Evolutionary conservation across 192 early-diverging fungal species (phyloP), one percentile per base, ranked within the genome.

Genomic region (Umbelopsis sp.): DNA sequence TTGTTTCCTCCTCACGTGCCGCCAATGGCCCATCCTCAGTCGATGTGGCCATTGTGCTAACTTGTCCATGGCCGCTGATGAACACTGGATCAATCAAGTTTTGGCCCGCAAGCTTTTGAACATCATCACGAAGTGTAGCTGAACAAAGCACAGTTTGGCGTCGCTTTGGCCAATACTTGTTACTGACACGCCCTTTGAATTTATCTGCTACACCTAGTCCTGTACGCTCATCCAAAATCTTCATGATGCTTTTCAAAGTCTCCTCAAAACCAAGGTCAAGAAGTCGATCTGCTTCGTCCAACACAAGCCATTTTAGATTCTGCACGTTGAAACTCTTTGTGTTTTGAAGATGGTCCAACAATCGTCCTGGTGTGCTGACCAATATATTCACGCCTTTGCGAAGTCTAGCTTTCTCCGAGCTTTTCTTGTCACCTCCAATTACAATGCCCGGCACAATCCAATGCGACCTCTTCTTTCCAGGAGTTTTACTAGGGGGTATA

Each of bases 261-360:
- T 92, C 90, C 64, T 92, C 91, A 64, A 94, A 98, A 1, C 98
- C 98, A 16, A 97, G 87, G 69, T 99, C 96, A 67, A 99, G 81
- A 71, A 99, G 83, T 13, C 94, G 86, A 85, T 99, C 98, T 11
- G 97, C 98, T 80, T 99, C 98, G 80, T 99, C 98, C 25, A 99
- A 81, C 3, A 99, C 94, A 27, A 99, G 74, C 98, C 98, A 99
- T 48, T 92, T 84, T 72, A 99, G 75, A 78, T 95, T 89, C 50
- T 90, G 85, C 6, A 94, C 81, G 12, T 89, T 78, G 76, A 99
- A 97, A 23, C 93, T 86, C 86, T 88, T 81, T 41, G 94, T 95
- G 73, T 87, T 93, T 73, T 92, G 87, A 55, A 95, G 67, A 72
- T 95, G 94, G 71, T 94, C 93, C 74, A 95, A 83, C 16, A 99